These are phyloP conservation scores for Quercus agrifolia DNA, from an alignment of 306 rosid species.

Conservation along the genomic window DNA sequence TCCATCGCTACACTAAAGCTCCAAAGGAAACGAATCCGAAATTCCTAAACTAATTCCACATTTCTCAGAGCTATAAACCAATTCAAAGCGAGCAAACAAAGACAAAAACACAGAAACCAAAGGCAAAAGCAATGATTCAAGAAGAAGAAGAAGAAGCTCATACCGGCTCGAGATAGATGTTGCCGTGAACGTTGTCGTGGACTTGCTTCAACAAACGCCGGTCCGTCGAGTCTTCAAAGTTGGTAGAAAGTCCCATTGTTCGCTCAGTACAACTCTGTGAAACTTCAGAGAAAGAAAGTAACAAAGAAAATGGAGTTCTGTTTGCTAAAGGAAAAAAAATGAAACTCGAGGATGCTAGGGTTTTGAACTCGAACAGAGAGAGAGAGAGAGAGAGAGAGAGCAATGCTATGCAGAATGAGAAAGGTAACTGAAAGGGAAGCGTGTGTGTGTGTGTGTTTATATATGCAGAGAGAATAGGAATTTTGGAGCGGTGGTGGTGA, in stretches of 20 bases:
- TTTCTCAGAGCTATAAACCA: background rate
- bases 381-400: conserved; percentile 21
- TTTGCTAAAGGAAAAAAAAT: background rate
- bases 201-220: conserved; percentile 50
- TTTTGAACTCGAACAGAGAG: background rate
- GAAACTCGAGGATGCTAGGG: no score
- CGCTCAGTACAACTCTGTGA: conserved; percentile 5
- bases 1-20: background rate
- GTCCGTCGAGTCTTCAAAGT: conserved; percentile 25
- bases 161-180: conserved; percentile 69
- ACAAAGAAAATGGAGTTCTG: background rate
- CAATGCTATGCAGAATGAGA: background rate
- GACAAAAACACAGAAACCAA: background rate
- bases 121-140: background rate
- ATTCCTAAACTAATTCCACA: background rate
- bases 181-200: conserved; percentile 69
- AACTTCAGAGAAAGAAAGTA: background rate
- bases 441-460: background rate
- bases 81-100: background rate
- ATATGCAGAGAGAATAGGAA: background rate
- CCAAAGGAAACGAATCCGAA: background rate
- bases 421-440: background rate
- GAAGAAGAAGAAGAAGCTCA: background rate
- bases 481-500: conserved; percentile 11
- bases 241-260: conserved; percentile 26